Percentiles rank a stretch among this genome's conserved stretches.
phyloP scores from a whole-genome alignment of 495 filamentous ascomycete genomes.

The Parathielavia appendiculata region DNA sequence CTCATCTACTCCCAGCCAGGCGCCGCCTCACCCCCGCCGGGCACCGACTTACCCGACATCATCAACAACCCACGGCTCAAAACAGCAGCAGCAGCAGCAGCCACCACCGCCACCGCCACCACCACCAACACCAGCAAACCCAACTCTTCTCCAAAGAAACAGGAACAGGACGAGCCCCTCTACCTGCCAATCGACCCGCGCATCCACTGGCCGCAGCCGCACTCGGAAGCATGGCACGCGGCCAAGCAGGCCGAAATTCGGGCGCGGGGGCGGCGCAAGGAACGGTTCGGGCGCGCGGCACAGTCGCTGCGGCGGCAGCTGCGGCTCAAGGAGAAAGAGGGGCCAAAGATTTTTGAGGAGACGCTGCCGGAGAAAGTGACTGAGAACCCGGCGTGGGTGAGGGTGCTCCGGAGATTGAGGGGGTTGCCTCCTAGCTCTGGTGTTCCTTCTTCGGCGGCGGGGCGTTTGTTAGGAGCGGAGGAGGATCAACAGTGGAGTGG shows the following conservation, averaged over 20 bases:
- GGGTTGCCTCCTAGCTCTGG: not conserved
- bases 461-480: not conserved
- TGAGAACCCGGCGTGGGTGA: conserved; percentile 29
- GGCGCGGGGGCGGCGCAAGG: conserved; percentile 38
- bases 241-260: conserved; percentile 42
- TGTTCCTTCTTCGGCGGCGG: not conserved
- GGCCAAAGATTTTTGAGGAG: conserved; percentile 18
- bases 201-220: conserved; percentile 36
- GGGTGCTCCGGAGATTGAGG: conserved; percentile 17
- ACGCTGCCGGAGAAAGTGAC: conserved; percentile 28
- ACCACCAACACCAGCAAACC: not conserved
- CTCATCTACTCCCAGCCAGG: conserved; percentile 21
- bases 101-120: not conserved
- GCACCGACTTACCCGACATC: not conserved
- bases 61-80: not conserved
- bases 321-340: conserved; percentile 8
- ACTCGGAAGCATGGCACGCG: conserved; percentile 36
- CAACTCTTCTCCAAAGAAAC: not conserved
- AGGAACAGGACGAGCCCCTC: conserved; percentile 24
- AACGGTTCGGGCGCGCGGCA: conserved; percentile 38
- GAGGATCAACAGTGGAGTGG: not conserved
- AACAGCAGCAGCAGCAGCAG: not conserved
- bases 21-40: conserved; percentile 14
- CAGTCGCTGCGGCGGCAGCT: conserved; percentile 32
- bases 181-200: conserved; percentile 41